A percentile compares a stretch with the other conserved stretches of the same genome.
Evolutionary conservation across 257 asterid species (phyloP).

Genomic region (Galeopsis tetrahit): DNA sequence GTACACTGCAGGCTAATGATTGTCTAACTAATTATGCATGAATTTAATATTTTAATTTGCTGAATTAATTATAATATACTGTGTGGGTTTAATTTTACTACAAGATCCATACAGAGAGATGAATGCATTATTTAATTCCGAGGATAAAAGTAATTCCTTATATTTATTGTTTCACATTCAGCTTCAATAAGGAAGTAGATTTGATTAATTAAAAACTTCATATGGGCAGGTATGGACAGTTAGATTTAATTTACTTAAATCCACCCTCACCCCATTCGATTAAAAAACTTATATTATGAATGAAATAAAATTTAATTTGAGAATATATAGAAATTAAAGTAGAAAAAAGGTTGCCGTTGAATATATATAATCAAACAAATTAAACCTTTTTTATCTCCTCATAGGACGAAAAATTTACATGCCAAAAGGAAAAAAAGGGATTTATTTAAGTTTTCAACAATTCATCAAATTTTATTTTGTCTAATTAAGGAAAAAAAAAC

Average conservation of each 20-base stretch:
- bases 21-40: conserved; percentile 20
- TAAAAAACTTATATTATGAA: not conserved
- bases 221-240: conserved; percentile 35
- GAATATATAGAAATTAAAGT: not conserved
- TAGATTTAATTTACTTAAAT: conserved; percentile 25
- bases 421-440: not conserved
- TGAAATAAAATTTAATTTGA: not conserved
- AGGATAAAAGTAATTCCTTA: conserved; percentile 33
- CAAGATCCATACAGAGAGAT: not conserved
- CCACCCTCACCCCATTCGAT: conserved; percentile 25
- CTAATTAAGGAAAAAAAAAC: not conserved
- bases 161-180: conserved; percentile 33
- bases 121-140: conserved; percentile 13
- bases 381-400: not conserved
- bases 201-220: conserved; percentile 33
- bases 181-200: conserved; percentile 37
- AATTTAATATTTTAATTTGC: conserved; percentile 31
- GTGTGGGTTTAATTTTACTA: conserved; percentile 24
- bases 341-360: not conserved
- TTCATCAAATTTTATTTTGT: not conserved
- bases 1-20: conserved; percentile 21
- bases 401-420: not conserved
- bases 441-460: not conserved
- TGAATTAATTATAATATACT: conserved; percentile 15
- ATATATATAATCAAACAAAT: not conserved